A percentile compares a stretch with the other conserved stretches of the same genome.
phyloP scores from a whole-genome alignment of 345 rosid genomes.

The Cardamine chenopodiifolia region DNA sequence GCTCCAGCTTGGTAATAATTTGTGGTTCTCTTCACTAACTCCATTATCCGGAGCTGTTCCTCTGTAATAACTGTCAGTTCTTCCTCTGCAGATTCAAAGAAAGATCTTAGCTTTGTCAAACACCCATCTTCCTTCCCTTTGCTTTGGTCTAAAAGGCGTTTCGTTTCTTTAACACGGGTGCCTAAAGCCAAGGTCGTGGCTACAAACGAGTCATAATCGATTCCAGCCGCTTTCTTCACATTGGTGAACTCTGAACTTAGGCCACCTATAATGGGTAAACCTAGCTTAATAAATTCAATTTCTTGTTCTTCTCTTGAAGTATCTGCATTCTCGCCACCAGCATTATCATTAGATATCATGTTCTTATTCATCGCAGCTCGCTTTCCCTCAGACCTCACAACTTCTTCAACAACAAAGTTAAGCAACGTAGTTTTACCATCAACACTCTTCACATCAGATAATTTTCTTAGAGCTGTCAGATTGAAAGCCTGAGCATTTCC shows the following conservation, averaged over 20 bases:
- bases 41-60: constrained; percentile 61
- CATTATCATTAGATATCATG: constrained; percentile 45
- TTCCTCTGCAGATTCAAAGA: constrained; percentile 59
- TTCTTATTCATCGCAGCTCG: constrained; percentile 58
- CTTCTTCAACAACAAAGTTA: constrained; percentile 86
- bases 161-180: constrained; percentile 52
- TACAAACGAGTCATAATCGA: constrained; percentile 57
- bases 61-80: constrained; percentile 54
- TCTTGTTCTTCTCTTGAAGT: constrained; percentile 58
- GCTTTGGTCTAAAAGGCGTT: constrained; percentile 45
- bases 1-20: constrained; percentile 80
- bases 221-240: constrained; percentile 75
- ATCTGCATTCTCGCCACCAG: constrained; percentile 37
- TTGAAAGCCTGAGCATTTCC: constrained; percentile 91
- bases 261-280: constrained; percentile 78
- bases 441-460: constrained; percentile 81
- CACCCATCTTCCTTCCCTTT: constrained; percentile 50
- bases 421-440: constrained; percentile 85
- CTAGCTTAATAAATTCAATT: constrained; percentile 61
- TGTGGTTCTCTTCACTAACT: constrained; percentile 67
- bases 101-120: constrained; percentile 56
- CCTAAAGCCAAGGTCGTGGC: constrained; percentile 53
- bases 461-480: constrained; percentile 64
- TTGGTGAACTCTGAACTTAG: constrained; percentile 68
- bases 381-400: constrained; percentile 75